A percentile compares a stretch with the other conserved stretches of the same genome.
Evolutionary conservation across 345 rosid species (phyloP).

Genomic region (Bretschneidera sinensis): DNA sequence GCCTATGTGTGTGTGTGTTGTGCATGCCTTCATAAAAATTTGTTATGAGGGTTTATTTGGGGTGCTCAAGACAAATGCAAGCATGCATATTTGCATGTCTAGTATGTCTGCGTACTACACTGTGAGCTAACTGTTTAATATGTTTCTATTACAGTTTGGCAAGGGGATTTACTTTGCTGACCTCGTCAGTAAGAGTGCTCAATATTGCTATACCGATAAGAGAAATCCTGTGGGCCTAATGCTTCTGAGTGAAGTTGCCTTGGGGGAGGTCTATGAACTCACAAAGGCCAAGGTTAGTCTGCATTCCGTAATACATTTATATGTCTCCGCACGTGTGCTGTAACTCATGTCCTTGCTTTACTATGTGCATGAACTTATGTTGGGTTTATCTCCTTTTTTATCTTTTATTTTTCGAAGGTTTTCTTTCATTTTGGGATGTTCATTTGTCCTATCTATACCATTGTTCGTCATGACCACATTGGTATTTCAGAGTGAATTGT

Average conservation of each 20-base stretch:
- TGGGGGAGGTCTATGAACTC: constrained; percentile 77
- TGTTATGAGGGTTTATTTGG: no score
- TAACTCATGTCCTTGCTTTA: not conserved
- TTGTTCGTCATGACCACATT: not conserved
- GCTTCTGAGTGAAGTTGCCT: constrained; percentile 91
- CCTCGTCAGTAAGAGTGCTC: constrained; percentile 99
- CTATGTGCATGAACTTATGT: not conserved
- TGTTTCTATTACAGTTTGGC: constrained; percentile 61
- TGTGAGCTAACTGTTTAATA: not conserved
- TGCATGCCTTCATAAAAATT: not conserved
- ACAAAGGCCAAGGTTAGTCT: constrained; percentile 67
- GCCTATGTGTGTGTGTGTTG: not conserved
- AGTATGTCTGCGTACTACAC: no score
- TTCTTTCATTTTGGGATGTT: no score
- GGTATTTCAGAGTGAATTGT: not conserved
- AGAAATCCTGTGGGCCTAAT: constrained; percentile 80
- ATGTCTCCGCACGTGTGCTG: not conserved
- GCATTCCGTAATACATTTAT: not conserved
- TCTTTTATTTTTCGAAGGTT: not conserved
- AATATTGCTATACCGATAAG: constrained; percentile 79
- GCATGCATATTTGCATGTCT: not conserved
- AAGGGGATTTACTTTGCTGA: constrained; percentile 97
- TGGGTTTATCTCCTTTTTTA: not conserved
- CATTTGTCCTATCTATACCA: no score
- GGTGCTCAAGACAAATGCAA: not conserved